A percentile compares a stretch with the other conserved stretches of the same genome.
Evolutionary conservation across 2,329 filamentous ascomycete genomes (phyloP).

Genomic region (Fusarium ramigenum): DNA sequence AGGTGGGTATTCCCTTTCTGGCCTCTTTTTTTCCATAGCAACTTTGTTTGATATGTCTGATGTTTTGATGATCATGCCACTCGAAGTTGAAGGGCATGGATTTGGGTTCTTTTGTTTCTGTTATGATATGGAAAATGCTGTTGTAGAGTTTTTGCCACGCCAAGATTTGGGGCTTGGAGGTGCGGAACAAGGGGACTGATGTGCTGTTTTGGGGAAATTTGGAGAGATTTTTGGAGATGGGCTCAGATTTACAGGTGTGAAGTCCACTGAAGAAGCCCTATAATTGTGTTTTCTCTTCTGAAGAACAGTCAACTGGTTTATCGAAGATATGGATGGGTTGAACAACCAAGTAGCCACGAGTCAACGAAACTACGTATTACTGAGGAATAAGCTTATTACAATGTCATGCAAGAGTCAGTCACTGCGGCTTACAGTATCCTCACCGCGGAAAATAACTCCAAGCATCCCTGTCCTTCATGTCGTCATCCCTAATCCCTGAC

Average conservation of each 20-base stretch:
- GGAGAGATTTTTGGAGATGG: constrained; percentile 12
- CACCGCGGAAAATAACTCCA: constrained; percentile 2
- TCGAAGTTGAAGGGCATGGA: background rate
- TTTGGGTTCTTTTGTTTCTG: background rate
- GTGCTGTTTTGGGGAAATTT: constrained; percentile 9
- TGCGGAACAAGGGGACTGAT: background rate
- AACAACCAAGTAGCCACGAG: background rate
- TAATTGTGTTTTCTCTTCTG: background rate
- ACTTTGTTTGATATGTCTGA: background rate
- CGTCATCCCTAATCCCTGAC: constrained; percentile 24
- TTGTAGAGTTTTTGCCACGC: background rate
- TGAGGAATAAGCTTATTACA: background rate
- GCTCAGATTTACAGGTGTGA: background rate
- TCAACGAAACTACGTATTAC: background rate
- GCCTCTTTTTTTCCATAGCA: background rate
- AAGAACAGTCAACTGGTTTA: background rate
- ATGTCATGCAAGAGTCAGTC: constrained; percentile 18
- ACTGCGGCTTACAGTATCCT: background rate
- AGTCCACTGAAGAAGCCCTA: background rate
- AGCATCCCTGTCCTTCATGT: constrained; percentile 20
- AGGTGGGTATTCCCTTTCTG: constrained; percentile 18
- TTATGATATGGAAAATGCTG: background rate
- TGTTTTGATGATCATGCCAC: constrained; percentile 1
- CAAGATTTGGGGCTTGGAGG: background rate
- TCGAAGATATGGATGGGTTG: background rate